Evolutionary conservation across 2,329 filamentous ascomycete species (phyloP).

Genomic region (Botrytis deweyae): DNA sequence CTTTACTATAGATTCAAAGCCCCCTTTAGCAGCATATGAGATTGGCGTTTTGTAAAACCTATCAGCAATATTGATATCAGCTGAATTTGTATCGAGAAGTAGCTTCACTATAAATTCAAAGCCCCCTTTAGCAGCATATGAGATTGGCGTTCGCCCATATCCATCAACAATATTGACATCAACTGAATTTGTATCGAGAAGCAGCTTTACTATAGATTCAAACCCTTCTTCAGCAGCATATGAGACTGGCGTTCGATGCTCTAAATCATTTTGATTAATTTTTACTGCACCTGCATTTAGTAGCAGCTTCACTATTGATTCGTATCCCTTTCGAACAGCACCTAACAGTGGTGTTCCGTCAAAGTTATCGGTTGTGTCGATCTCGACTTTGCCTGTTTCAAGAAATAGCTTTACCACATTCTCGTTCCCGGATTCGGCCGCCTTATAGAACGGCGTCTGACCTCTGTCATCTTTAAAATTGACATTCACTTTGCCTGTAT

Average conservation of each 20-base stretch:
- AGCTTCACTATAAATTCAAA: not conserved
- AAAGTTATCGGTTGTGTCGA: not conserved
- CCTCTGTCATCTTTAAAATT: rapidly evolving
- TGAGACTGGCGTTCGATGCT: not conserved
- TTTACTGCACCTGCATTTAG: not conserved
- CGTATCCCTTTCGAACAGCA: not conserved
- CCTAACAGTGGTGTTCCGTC: not conserved
- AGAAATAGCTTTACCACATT: not conserved
- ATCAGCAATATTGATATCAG: not conserved
- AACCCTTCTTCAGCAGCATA: not conserved
- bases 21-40: not conserved
- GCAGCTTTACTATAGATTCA: not conserved
- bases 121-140: rapidly evolving
- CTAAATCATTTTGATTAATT: not conserved
- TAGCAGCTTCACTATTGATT: not conserved
- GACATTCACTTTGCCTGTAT: not conserved
- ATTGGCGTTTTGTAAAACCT: not conserved
- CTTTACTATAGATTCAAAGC: not conserved
- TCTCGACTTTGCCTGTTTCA: not conserved
- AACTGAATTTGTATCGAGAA: not conserved
- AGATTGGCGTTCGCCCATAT: not conserved
- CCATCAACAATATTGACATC: not conserved
- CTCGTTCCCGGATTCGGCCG: rapidly evolving
- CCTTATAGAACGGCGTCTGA: not conserved
- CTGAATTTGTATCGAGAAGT: not conserved